Evolutionary conservation across 2,329 filamentous ascomycete genomes (phyloP).

Genomic region (Zymoseptoria passerinii): DNA sequence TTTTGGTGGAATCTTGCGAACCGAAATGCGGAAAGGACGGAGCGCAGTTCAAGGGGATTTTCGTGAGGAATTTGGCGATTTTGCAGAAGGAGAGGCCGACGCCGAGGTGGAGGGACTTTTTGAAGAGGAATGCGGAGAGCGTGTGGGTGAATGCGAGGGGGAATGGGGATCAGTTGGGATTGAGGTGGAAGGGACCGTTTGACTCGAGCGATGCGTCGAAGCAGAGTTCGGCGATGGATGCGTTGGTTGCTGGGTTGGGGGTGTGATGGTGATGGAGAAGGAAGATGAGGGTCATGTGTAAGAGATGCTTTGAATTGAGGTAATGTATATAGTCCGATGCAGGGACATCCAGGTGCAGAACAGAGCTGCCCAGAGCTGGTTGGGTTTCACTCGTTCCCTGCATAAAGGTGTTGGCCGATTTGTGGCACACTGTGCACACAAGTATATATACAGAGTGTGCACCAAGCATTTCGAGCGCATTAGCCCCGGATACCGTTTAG

Average conservation of each 20-base stretch:
- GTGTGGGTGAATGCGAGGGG: constrained; percentile 56
- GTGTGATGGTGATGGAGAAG: background rate
- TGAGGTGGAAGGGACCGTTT: constrained; percentile 59
- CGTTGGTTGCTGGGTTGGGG: constrained; percentile 17
- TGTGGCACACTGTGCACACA: no score
- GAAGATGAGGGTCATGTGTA: no score
- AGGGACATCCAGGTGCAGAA: no score
- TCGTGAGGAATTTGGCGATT: constrained; percentile 55
- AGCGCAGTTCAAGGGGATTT: constrained; percentile 64
- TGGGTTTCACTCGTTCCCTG: no score
- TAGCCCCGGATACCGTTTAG: no score
- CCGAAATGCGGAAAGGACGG: constrained; percentile 36
- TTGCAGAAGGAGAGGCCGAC: constrained; percentile 47
- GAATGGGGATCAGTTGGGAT: constrained; percentile 45
- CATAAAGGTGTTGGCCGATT: no score
- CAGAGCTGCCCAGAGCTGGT: no score
- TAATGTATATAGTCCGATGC: no score
- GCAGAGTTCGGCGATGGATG: constrained; percentile 28
- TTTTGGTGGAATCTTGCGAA: constrained; percentile 35
- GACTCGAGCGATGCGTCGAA: constrained; percentile 24
- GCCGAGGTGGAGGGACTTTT: constrained; percentile 43
- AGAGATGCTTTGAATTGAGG: no score
- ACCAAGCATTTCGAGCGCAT: no score
- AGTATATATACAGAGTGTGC: no score
- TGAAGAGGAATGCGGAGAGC: constrained; percentile 54